Evolutionary conservation across 495 filamentous ascomycete species (phyloP), one percentile per base, ranked within the genome.

Genomic region (Melanomma pulvis-pyrius): DNA sequence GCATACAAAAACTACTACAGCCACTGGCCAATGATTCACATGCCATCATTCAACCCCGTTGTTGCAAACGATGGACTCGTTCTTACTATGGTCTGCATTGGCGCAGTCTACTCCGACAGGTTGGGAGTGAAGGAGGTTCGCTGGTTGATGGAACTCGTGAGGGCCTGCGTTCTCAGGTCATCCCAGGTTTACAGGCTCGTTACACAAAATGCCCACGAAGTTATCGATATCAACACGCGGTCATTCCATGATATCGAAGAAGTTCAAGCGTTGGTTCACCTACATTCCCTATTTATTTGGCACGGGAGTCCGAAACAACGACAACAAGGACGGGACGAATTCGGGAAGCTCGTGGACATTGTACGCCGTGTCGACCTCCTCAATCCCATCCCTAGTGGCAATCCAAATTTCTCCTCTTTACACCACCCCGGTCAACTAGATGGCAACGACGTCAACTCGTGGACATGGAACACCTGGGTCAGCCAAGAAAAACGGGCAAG

Each of bases 1-100:
- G 74, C 81, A 17, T 89, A 85, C 74, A 82, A 78, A 59, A 83
- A 87, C 72, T 89, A 85, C 71, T 84, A 89, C 62, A 79, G 79
- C 60, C 88, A 90, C 74, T 87, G 89, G 74, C 82, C 88, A n/a
- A 81, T 88, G 65, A 78, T 90, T 15, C 88, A 90, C 65, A 78
- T 87, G 66, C 85, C 88, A 47, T 87, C 87, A 1, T 90, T 90
- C 72, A 80, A 84, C 60, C 80, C 86, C 32, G 74, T 82, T 55
- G 79, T 82, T n/a, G 81, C 83, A 41, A 84, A 85, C 71, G 81
- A 84, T 50, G 85, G 85, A 25, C 78, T 90, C 21, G 71, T 88
- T 34, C 75, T 88, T 17, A 79, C 81, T 21, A 86, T 90, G 80
- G 82, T 89, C 59, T 87, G 82, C 63, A 78, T 88, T 64, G 87